These are phyloP conservation scores for Aspergillus steynii DNA, from an alignment of 495 filamentous ascomycete species.

Conservation along the genomic window DNA sequence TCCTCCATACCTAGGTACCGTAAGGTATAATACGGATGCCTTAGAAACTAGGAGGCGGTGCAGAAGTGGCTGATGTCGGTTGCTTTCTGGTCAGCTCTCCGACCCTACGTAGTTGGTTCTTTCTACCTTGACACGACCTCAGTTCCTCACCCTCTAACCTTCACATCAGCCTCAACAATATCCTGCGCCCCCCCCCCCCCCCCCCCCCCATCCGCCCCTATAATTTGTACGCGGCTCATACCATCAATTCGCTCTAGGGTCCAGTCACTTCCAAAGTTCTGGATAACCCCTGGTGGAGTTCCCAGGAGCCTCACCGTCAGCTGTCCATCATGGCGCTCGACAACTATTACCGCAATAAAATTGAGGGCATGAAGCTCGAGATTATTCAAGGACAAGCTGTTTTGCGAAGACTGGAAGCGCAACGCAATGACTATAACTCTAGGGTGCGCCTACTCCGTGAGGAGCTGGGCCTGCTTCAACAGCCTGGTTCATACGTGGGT, in stretches of 20 bases:
- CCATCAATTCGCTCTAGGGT: background rate
- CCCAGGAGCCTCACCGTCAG: constrained; percentile 29
- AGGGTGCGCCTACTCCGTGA: constrained; percentile 92
- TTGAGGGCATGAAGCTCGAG: constrained; percentile 99
- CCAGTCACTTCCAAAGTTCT: background rate
- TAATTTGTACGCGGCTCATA: background rate
- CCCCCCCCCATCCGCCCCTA: background rate
- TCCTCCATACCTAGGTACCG: no score
- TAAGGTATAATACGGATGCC: no score
- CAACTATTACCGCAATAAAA: constrained; percentile 99
- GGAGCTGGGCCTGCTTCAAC: constrained; percentile 93
- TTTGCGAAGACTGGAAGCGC: constrained; percentile 90
- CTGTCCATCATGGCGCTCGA: constrained; percentile 86
- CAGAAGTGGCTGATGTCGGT: no score
- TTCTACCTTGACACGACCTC: no score
- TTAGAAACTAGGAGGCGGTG: no score
- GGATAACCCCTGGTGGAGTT: constrained; percentile 2
- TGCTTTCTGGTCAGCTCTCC: no score
- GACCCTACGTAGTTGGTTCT: no score
- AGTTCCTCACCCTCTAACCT: no score
- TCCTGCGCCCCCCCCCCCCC: no score
- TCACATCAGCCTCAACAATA: no score
- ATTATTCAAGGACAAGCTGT: constrained; percentile 98
- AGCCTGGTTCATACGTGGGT: constrained; percentile 96
- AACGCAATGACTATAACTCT: constrained; percentile 99